These are phyloP conservation scores for Mayamaea pseudoterrestris DNA, from an alignment of 108 stramenopile species.

Conservation along the genomic window DNA sequence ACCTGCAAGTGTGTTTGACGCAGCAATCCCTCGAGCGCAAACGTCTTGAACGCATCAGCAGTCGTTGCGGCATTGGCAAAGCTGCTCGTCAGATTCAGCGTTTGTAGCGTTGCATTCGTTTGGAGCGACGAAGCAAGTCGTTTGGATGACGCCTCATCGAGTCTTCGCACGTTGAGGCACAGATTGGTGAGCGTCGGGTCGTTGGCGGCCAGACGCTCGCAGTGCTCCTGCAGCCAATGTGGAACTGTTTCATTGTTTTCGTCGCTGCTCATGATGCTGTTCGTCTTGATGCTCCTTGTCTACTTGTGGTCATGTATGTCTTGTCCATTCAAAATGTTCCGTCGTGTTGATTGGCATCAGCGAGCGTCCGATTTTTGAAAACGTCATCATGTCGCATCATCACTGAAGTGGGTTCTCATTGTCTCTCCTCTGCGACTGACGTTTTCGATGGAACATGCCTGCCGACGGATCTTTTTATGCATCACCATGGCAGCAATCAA, in stretches of 20 bases:
- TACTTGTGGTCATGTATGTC: too few relatives aligned
- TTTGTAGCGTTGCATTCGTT: slow-evolving; percentile 15
- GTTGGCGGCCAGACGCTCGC: slow-evolving; percentile 4
- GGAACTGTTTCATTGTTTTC: not conserved
- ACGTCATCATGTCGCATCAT: too few relatives aligned
- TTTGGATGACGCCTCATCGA: slow-evolving; percentile 9
- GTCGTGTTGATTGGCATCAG: too few relatives aligned
- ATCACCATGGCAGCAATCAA: too few relatives aligned
- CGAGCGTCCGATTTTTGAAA: too few relatives aligned
- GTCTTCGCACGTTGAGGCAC: slow-evolving; percentile 33
- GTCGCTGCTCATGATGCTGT: not conserved
- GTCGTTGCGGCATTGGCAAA: slow-evolving; percentile 4
- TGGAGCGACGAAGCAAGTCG: slow-evolving; percentile 14
- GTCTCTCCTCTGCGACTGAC: too few relatives aligned
- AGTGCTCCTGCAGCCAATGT: slow-evolving; percentile 13
- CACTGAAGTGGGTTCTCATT: too few relatives aligned
- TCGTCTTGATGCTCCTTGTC: too few relatives aligned
- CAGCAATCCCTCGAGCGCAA: slow-evolving; percentile 9
- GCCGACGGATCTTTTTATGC: too few relatives aligned
- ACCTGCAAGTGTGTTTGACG: slow-evolving; percentile 13
- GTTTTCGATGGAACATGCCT: too few relatives aligned
- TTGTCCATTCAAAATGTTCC: too few relatives aligned
- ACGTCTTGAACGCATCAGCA: not conserved
- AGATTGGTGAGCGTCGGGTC: slow-evolving; percentile 17
- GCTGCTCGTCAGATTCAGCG: slow-evolving; percentile 22